Evolutionary conservation across 2,329 filamentous ascomycete genomes (phyloP).

Genomic region (Aspergillus niger): DNA sequence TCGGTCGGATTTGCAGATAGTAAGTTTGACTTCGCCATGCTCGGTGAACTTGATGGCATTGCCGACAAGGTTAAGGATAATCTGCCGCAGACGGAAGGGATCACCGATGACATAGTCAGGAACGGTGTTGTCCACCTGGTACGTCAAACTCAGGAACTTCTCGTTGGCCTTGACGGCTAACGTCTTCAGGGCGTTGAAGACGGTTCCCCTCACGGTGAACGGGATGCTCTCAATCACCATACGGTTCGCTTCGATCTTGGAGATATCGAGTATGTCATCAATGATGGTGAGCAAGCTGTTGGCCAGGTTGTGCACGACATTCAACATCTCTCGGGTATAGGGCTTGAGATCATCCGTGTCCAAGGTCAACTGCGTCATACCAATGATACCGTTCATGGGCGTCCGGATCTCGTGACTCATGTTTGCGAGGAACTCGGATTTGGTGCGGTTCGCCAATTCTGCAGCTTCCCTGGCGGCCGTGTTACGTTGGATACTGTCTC

Average conservation of each 20-base stretch:
- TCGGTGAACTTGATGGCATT: conserved; percentile 99
- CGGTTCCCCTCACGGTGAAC: conserved; percentile 88
- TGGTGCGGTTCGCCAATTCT: conserved; percentile 95
- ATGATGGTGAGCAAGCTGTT: conserved; percentile 97
- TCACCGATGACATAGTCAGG: conserved; percentile 95
- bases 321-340: conserved; percentile 97
- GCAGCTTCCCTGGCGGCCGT: conserved; percentile 93
- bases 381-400: conserved; percentile 96
- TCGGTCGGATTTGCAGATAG: conserved; percentile 73
- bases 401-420: conserved; percentile 99
- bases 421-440: conserved; percentile 97
- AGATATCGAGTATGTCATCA: conserved; percentile 72
- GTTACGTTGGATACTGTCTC: conserved; percentile 95
- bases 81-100: conserved; percentile 92
- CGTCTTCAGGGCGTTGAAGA: conserved; percentile 96
- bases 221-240: conserved; percentile 99
- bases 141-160: conserved; percentile 88
- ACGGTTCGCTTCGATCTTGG: conserved; percentile 85
- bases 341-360: conserved; percentile 93
- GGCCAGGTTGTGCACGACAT: conserved; percentile 94
- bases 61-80: conserved; percentile 94
- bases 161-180: conserved; percentile 97
- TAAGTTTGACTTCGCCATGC: conserved; percentile 90
- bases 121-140: conserved; percentile 88
- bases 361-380: conserved; percentile 94